Evolutionary conservation across 306 rosid species (phyloP), one percentile per base, ranked within the genome.

Genomic region (Rubus idaeus): DNA sequence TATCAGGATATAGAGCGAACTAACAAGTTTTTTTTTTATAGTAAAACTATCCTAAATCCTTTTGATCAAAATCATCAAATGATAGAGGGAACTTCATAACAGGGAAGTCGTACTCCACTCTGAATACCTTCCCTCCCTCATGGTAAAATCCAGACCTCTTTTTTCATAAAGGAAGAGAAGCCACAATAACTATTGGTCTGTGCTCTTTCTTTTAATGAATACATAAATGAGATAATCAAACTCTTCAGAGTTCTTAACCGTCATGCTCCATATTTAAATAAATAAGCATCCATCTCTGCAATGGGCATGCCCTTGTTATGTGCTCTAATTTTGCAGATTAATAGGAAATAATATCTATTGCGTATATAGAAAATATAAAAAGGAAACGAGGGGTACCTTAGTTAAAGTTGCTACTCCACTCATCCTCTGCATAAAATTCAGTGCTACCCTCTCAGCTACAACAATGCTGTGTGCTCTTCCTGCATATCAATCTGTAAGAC

Each of bases 391-490:
- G 44, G 44, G 20, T 75, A 94, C 97, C 95, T 92, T 92, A 23
- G 96, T 90, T 60, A 90, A 83, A 82, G 98, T 92, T 73, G 98
- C 98, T 79, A 94, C 90, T 80, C 97, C 95, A 80, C 98, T 94
- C 98, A 94, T 90, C 84, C 95, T 90, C 86, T 94, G 97, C 97
- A 92, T 94, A 82, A 94, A 92, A 88, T 94, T 94, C 72, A 94
- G 90, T 39, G 86, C 93, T 23, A 94, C 89, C 85, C 98, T 87
- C 83, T 94, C 95, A 71, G 97, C 98, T 65, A 88, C 88, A 77
- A 90, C 88, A 70, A 94, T 88, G 89, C 79, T 88, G 79, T 90
- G 94, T 0, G 98, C 97, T 65, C 86, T 83, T 77, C 97, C 98
- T 94, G 88, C 85, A 84, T 39, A 78, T 44, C 56, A 78, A 72